Conservation (phyloP, 2,329 filamentous ascomycete species). For the Pseudogymnoascus sp. region DNA sequence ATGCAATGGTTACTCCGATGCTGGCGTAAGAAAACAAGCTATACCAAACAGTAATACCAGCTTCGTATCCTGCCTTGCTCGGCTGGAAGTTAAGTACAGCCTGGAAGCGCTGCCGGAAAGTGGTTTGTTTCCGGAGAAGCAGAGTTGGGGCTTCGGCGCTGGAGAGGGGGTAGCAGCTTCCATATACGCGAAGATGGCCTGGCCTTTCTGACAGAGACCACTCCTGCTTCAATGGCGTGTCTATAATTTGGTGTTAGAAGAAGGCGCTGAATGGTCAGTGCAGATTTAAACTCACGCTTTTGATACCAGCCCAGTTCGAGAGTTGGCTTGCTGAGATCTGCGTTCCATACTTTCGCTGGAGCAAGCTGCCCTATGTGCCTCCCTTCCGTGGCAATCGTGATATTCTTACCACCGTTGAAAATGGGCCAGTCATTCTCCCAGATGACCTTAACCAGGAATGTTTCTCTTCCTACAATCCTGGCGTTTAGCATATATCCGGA, state of each 20-base stretch:
- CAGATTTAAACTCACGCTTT: constrained; percentile 24
- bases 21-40: constrained; percentile 39
- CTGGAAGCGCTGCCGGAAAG: constrained; percentile 35
- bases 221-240: constrained; percentile 40
- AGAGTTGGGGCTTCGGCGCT: constrained; percentile 43
- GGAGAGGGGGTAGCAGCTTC: constrained; percentile 43
- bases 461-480: constrained; percentile 13
- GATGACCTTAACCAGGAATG: constrained; percentile 14
- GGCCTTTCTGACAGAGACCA: constrained; percentile 39
- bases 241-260: constrained; percentile 21
- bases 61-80: constrained; percentile 36
- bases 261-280: not conserved
- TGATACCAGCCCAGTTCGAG: constrained; percentile 34
- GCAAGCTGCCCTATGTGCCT: constrained; percentile 19
- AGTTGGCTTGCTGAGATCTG: constrained; percentile 29
- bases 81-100: constrained; percentile 40
- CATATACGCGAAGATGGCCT: constrained; percentile 39
- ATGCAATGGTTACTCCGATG: constrained; percentile 30
- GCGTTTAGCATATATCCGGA: not conserved
- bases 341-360: constrained; percentile 25
- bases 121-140: constrained; percentile 45
- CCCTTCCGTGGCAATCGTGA: constrained; percentile 25
- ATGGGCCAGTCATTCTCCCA: constrained; percentile 20
- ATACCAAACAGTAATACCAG: constrained; percentile 47
- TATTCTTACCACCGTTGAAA: constrained; percentile 15